Evolutionary conservation across 768 basidiomycete genomes (phyloP), one percentile per base, ranked within the genome.

Genomic region (Boletus pseudo-olivaceus): DNA sequence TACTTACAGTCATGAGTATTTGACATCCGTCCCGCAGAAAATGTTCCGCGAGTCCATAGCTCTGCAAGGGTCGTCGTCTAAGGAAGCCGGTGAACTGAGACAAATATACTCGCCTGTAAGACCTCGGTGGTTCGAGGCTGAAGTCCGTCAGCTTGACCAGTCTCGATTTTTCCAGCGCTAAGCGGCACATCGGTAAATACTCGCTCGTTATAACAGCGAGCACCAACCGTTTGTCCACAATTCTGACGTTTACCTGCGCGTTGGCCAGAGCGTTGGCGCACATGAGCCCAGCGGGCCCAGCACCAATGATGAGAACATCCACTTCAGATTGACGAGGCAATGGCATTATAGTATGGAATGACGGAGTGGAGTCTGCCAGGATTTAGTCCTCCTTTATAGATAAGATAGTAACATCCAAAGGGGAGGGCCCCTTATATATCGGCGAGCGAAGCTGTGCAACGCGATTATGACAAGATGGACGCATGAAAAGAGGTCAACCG

Each of bases 41-140:
- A 4, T 79, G 76, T 11, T 88, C 84, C 2, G 76, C 82, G 6
- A 90, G 72, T 5, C 88, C 88, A 68, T 90, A 90, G 55, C 88
- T 91, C 88, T 90, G 54, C 9, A 14, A 29, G 8, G 19, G 8
- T 5, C 10, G 7, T 47, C 32, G 37, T 33, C 19, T 37, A 30
- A 5, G 14, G 51, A 46, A 10, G n/a, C 26, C 2, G 15, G 19
- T 19, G 4, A 49, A 23, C 2, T 1, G 14, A n/a, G 15, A 14
- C 7, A 48, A 41, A 12, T 12, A 35, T 14, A 27, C 60, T 30
- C 26, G 69, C 79, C 69, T 81, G 77, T 27, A 82, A 62, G 11
- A 82, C 76, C 58, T 82, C 81, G 37, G 62, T 51, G 1, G 68
- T 67, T 37, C 62, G 60, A 37, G 63, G 66, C 19, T 62, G 57